A percentile compares a stretch with the other conserved stretches of the same genome.
Conservation (phyloP, 441 rosid species). For the Gossypium schwendimanii region DNA sequence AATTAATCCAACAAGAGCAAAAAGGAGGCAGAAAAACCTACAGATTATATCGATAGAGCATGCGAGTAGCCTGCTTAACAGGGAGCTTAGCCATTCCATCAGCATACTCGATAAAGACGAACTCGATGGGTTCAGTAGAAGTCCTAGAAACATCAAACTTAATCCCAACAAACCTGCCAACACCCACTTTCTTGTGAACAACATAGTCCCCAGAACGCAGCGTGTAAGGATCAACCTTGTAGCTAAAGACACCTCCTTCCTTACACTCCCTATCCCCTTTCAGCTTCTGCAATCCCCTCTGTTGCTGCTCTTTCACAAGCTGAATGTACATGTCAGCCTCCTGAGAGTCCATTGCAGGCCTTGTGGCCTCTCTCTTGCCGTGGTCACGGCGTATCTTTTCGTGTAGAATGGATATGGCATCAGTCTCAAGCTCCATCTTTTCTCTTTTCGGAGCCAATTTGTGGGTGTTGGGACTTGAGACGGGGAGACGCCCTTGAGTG, state of each 20-base stretch:
- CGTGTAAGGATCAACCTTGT: slow-evolving; percentile 78
- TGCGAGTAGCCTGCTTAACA: slow-evolving; percentile 80
- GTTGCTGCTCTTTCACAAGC: slow-evolving; percentile 82
- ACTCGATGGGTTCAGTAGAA: slow-evolving; percentile 61
- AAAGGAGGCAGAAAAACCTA: slow-evolving; percentile 27
- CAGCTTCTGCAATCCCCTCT: slow-evolving; percentile 82
- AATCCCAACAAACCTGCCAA: slow-evolving; percentile 84
- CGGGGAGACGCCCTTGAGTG: slow-evolving; percentile 30
- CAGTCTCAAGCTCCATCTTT: slow-evolving; percentile 35
- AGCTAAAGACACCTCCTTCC: slow-evolving; percentile 43
- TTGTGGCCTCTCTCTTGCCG: slow-evolving; percentile 47
- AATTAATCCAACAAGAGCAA: not conserved
- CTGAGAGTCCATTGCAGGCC: slow-evolving; percentile 59
- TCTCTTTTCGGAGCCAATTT: slow-evolving; percentile 29
- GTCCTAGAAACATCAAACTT: slow-evolving; percentile 62
- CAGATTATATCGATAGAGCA: slow-evolving; percentile 91
- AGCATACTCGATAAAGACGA: slow-evolving; percentile 81
- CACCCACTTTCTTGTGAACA: slow-evolving; percentile 91
- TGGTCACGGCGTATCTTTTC: slow-evolving; percentile 71
- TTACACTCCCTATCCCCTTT: slow-evolving; percentile 48
- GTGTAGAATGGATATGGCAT: slow-evolving; percentile 65
- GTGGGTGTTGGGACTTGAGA: slow-evolving; percentile 28
- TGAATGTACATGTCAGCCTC: slow-evolving; percentile 83
- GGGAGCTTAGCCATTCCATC: slow-evolving; percentile 99
- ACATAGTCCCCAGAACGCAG: slow-evolving; percentile 79